phyloP scores from a whole-genome alignment of 2,329 filamentous ascomycete genomes.

The Rutstroemia sp. region DNA sequence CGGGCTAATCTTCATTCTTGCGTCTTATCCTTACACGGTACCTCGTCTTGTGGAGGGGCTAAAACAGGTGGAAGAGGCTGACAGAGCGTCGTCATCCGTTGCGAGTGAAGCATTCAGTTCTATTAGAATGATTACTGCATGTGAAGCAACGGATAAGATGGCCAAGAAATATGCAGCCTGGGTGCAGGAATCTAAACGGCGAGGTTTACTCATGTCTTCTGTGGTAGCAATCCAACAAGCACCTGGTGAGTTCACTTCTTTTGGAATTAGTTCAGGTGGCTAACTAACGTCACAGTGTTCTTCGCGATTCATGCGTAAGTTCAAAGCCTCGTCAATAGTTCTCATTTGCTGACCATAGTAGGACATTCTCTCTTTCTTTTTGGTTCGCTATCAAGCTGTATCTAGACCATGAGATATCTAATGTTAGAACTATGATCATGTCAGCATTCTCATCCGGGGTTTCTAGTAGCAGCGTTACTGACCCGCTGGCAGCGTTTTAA shows the following conservation, averaged over 20 bases:
- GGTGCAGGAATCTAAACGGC: slow-evolving; percentile 43
- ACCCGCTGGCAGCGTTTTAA: slow-evolving; percentile 35
- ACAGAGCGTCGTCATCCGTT: slow-evolving; percentile 49
- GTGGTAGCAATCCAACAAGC: slow-evolving; percentile 40
- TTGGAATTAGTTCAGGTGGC: not conserved
- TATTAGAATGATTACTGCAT: slow-evolving; percentile 55
- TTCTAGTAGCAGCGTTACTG: not conserved
- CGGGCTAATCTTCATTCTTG: slow-evolving; percentile 45
- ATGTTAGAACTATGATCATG: slow-evolving; percentile 48
- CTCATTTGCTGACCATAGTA: slow-evolving; percentile 28
- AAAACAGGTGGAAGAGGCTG: slow-evolving; percentile 40
- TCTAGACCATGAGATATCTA: slow-evolving; percentile 34
- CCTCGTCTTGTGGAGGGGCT: slow-evolving; percentile 48
- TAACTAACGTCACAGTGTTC: not conserved
- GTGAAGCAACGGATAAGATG: slow-evolving; percentile 51
- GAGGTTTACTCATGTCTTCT: slow-evolving; percentile 8
- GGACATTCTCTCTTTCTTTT: slow-evolving; percentile 50
- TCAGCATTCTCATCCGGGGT: slow-evolving; percentile 28
- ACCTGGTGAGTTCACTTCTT: slow-evolving; percentile 20
- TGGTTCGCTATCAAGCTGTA: slow-evolving; percentile 53
- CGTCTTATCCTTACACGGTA: slow-evolving; percentile 43
- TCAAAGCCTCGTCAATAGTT: not conserved
- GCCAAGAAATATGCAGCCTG: slow-evolving; percentile 45
- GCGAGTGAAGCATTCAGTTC: slow-evolving; percentile 54
- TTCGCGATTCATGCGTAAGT: slow-evolving; percentile 12